Percentiles rank a stretch among this genome's conserved stretches.
Evolutionary conservation across 2,329 filamentous ascomycete genomes (phyloP).

Genomic region (Parastagonospora avenae): DNA sequence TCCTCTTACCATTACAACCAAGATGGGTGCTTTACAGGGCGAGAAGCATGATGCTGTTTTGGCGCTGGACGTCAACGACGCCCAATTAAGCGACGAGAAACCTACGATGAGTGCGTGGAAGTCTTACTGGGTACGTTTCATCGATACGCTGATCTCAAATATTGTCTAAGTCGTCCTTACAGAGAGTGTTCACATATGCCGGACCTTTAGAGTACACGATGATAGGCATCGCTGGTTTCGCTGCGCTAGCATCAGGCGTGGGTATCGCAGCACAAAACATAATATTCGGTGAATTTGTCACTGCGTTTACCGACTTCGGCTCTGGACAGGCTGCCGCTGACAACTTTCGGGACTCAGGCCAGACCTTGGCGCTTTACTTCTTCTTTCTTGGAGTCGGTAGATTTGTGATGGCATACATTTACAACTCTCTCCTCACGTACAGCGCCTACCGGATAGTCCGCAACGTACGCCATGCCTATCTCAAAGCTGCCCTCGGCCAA

Average conservation of each 20-base stretch:
- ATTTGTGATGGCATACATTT: slow-evolving; percentile 12
- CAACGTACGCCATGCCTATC: slow-evolving; percentile 13
- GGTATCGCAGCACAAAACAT: slow-evolving; percentile 17
- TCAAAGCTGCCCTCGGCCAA: slow-evolving; percentile 23
- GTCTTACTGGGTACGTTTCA: slow-evolving; percentile 11
- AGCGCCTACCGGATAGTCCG: slow-evolving; percentile 13
- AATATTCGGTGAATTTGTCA: slow-evolving; percentile 17
- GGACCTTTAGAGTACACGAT: slow-evolving; percentile 3
- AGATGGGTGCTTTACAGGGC: too few species aligned
- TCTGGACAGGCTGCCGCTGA: slow-evolving; percentile 5
- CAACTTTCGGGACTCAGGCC: slow-evolving; percentile 1
- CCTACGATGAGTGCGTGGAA: slow-evolving; percentile 20
- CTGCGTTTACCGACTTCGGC: slow-evolving; percentile 11
- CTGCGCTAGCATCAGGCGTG: slow-evolving; percentile 12
- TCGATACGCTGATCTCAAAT: not conserved
- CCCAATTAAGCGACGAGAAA: not conserved
- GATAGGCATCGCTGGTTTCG: slow-evolving; percentile 8
- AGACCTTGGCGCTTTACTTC: slow-evolving; percentile 13
- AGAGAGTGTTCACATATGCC: slow-evolving; percentile 15
- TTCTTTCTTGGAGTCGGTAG: slow-evolving; percentile 14
- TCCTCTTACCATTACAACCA: too few species aligned
- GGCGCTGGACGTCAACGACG: too few species aligned
- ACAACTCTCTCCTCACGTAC: slow-evolving; percentile 16
- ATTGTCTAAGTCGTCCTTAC: not conserved
- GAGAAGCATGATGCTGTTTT: too few species aligned